Percentiles rank a stretch among this genome's conserved stretches.
phyloP scores from a whole-genome alignment of 371 early-diverging fungal genomes.

The Mucor piriformis region DNA sequence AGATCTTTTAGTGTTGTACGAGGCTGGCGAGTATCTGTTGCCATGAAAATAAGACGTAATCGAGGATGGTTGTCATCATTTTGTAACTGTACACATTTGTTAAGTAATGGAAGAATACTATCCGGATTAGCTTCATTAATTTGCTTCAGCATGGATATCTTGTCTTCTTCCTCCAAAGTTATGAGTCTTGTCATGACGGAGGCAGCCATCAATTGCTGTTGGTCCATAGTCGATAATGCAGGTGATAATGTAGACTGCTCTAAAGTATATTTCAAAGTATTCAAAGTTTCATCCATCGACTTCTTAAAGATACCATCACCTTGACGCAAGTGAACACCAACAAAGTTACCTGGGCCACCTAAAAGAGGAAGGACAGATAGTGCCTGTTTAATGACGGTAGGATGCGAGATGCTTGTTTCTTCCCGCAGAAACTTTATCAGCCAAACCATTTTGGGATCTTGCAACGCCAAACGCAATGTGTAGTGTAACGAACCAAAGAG shows the following conservation, averaged over 20 bases:
- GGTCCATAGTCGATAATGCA: not conserved
- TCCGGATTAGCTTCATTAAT: not conserved
- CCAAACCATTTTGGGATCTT: constrained; percentile 24
- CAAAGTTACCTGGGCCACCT: constrained; percentile 47
- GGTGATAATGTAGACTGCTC: constrained; percentile 11
- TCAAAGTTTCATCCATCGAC: constrained; percentile 32
- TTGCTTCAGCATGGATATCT: not conserved
- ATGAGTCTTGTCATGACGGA: not conserved
- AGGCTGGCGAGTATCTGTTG: constrained; percentile 59
- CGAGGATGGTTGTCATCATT: constrained; percentile 24
- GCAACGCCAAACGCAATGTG: constrained; percentile 34
- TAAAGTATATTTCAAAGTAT: constrained; percentile 28
- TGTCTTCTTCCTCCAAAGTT: not conserved
- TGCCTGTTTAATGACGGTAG: constrained; percentile 34
- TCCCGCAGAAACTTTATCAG: constrained; percentile 27
- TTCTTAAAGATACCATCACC: constrained; percentile 51
- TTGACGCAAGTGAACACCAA: constrained; percentile 52
- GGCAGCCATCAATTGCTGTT: not conserved
- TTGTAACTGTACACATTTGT: constrained; percentile 16
- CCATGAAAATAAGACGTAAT: constrained; percentile 54
- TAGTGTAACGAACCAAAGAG: constrained; percentile 52
- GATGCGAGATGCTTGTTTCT: constrained; percentile 39
- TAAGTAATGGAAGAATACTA: constrained; percentile 3
- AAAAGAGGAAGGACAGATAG: constrained; percentile 29
- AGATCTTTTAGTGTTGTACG: constrained; percentile 39